Base-by-base conservation (phyloP, 371 early-diverging fungal genomes). In the Mortierella sp. region DNA sequence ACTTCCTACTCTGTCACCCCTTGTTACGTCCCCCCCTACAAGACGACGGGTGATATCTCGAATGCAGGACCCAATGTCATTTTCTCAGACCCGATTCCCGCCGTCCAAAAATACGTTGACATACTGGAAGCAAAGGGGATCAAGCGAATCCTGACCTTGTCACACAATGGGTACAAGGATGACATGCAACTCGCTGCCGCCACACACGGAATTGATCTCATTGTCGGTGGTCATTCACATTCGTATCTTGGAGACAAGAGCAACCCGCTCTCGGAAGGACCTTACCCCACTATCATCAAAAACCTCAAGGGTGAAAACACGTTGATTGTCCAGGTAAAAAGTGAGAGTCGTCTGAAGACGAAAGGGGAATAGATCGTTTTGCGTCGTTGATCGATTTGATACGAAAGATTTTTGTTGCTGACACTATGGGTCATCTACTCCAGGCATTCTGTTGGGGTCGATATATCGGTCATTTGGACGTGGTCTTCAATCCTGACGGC, bases 151-250 rank as follows among this genome's bases (percentile, higher is more conserved):
- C 68, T 92, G 24, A 81, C 86, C 6, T 54, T 92, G 13, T 89
- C 89, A 23, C 91, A 92, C 64, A 83, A 87, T 55, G 91, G 91
- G 8, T 91, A 89, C 59, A 66, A 55, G 9, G 72, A 68, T 3
- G 90, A 91, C 69, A 64, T 79, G 71, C 79, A 80, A 21, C 62
- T 91, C 27, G 91, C 91, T 0, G 63, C 68, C 14, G 81, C 79
- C 3, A 78, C 82, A 24, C 64, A 67, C 6, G 87, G 88, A 1
- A 49, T 86, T 14, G 61, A 80, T n/a, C 54, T 89, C 28, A 87
- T 91, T 66, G 85, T 91, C n/a, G 92, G 91, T 47, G 91, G 90
- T 13, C 91, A 92, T 67, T 84, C 86, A 7, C 92, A 92, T 73
- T 76, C 90, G 12, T 84, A 84, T 50, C 72, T 91, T 30, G 80